Percentiles rank a stretch among this genome's conserved stretches.
Evolutionary conservation across 1,284 basidiomycete species (phyloP).

Genomic region (Sparassis latifolia): DNA sequence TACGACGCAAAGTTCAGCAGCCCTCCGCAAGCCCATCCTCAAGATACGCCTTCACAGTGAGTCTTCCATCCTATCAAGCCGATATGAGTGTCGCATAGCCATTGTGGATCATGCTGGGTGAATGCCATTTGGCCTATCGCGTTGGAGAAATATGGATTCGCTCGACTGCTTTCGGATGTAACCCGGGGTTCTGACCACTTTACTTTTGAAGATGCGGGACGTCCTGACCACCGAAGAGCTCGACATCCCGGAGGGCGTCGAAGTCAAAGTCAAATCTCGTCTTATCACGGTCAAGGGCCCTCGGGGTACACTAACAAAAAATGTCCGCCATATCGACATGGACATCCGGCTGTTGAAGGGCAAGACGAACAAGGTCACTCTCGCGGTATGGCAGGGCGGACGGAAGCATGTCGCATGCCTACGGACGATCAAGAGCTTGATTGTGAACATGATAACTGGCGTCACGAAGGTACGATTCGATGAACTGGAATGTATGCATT

Average conservation of each 20-base stretch:
- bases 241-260: constrained; percentile 81
- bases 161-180: constrained; percentile 19
- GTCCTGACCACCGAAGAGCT: constrained; percentile 93
- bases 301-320: constrained; percentile 86
- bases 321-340: constrained; percentile 93
- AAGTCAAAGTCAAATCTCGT: constrained; percentile 82
- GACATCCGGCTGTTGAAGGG: constrained; percentile 82
- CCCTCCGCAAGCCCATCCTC: constrained; percentile 18
- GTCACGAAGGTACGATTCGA: constrained; percentile 74
- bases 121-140: not conserved
- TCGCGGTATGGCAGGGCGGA: constrained; percentile 97
- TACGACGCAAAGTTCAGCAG: constrained; percentile 1
- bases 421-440: constrained; percentile 90
- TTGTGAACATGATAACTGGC: constrained; percentile 97
- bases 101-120: not conserved
- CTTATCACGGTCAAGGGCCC: constrained; percentile 87
- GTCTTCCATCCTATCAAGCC: constrained; percentile 12
- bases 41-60: constrained; percentile 28
- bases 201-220: constrained; percentile 71
- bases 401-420: constrained; percentile 99
- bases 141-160: constrained; percentile 22
- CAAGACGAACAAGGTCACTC: constrained; percentile 75
- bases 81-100: no score
- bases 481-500: not conserved
- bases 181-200: constrained; percentile 16